Base-by-base conservation (phyloP, 176 grass and related monocot species). In the Bromus sterilis region DNA sequence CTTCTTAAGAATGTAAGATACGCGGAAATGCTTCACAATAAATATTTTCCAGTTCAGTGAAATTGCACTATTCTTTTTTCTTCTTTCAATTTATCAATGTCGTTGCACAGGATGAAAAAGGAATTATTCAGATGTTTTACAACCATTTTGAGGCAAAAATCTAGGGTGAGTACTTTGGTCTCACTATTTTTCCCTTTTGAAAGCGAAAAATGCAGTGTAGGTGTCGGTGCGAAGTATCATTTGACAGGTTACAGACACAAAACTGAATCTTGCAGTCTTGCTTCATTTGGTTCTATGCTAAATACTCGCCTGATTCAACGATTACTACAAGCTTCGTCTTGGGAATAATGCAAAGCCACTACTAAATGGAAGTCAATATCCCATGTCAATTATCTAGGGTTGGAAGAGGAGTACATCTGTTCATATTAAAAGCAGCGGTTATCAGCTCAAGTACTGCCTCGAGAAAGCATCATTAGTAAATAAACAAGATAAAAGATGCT, bases 361-460 rank as follows among this genome's bases (percentile, higher is more conserved):
- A 81, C 29, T 70, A 16, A 63, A 89, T 71, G 34, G 26, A 77
- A 81, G 63, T 85, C 87, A 85, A 85, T 56, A 65, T 58, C 49
- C 3, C 40, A 14, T 67, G 25, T 60, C 82, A 63, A 40, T 63
- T 71, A 76, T 53, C 23, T 84, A 78, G 75, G 29, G 29, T 32
- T 26, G 51, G 83, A 60, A 80, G 67, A 39, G 14, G 2, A 51
- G 69, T 42, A 37, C 41, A 42, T 28, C 21, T 89, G 55, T 16
- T 16, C 34, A 43, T 71, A 62, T 15, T 15, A 48, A 21, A 89
- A 80, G 44, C 35, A n/a, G 61, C 24, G 1, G 8, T 70, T 51
- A 70, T 13, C 63, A 81, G 62, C 57, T 43, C 20, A 58, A 66
- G 20, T 46, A 16, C 49, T 21, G 15, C 66, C 65, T 70, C 32